Evolutionary conservation across 352 stramenopile genomes (phyloP).

Genomic region (Phytophthora europaea): DNA sequence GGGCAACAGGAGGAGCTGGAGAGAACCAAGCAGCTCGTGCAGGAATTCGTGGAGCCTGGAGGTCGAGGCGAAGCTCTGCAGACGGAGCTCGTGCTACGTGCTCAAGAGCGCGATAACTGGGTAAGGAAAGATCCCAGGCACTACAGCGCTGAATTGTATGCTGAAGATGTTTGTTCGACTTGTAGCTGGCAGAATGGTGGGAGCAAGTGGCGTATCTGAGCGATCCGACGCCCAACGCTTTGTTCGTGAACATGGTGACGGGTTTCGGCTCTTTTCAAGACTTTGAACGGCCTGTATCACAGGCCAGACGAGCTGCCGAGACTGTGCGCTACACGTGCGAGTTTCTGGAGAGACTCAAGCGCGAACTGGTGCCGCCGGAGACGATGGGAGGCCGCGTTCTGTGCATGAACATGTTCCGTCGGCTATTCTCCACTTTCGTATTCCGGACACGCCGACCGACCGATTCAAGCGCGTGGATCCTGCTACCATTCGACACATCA

Average conservation of each 20-base stretch:
- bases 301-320: slow-evolving; percentile 64
- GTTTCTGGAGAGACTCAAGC: slow-evolving; percentile 90
- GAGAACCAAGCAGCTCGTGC: slow-evolving; percentile 45
- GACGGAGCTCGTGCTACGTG: slow-evolving; percentile 56
- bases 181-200: slow-evolving; percentile 92
- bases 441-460: slow-evolving; percentile 72
- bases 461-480: slow-evolving; percentile 58
- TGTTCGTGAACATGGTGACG: slow-evolving; percentile 96
- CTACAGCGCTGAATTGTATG: background rate
- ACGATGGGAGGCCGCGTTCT: slow-evolving; percentile 89
- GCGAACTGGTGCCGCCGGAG: slow-evolving; percentile 85
- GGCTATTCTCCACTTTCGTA: slow-evolving; percentile 92
- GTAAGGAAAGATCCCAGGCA: slow-evolving; percentile 27
- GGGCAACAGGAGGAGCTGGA: slow-evolving; percentile 55
- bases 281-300: slow-evolving; percentile 73
- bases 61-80: slow-evolving; percentile 64
- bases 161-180: background rate
- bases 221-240: slow-evolving; percentile 83
- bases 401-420: slow-evolving; percentile 92
- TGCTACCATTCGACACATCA: slow-evolving; percentile 48
- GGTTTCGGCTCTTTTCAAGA: slow-evolving; percentile 96
- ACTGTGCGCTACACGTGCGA: slow-evolving; percentile 79
- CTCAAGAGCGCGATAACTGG: slow-evolving; percentile 63
- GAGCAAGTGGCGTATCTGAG: slow-evolving; percentile 89
- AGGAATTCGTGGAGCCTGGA: slow-evolving; percentile 59